Percentiles rank a stretch among this genome's conserved stretches.
phyloP scores from a whole-genome alignment of 2,329 filamentous ascomycete species.

The Colletotrichum chlorophyti region DNA sequence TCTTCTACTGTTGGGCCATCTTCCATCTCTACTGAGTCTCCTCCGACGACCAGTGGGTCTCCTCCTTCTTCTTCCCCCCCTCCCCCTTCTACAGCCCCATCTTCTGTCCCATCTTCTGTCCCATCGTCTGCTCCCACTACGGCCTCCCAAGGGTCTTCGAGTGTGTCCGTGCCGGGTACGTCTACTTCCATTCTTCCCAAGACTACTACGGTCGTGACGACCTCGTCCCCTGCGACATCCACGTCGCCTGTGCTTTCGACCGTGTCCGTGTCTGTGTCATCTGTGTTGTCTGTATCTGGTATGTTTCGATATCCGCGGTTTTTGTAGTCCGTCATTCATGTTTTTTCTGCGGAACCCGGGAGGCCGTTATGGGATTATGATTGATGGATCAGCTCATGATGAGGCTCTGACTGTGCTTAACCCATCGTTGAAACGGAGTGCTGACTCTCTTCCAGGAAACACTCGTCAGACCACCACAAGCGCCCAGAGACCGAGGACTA shows the following conservation, averaged over 20 bases:
- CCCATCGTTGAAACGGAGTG: not conserved
- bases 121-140: slow-evolving; percentile 33
- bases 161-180: slow-evolving; percentile 29
- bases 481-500: slow-evolving; percentile 35
- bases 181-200: slow-evolving; percentile 30
- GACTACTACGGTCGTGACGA: slow-evolving; percentile 28
- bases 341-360: not conserved
- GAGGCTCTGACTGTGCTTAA: not conserved
- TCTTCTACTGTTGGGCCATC: slow-evolving; percentile 39
- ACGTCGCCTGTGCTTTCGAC: not conserved
- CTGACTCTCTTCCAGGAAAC: slow-evolving; percentile 29
- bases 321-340: slow-evolving; percentile 20
- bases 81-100: slow-evolving; percentile 38
- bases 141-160: slow-evolving; percentile 26
- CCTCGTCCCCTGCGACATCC: slow-evolving; percentile 26
- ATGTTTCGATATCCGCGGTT: slow-evolving; percentile 23
- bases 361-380: not conserved
- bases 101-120: slow-evolving; percentile 37
- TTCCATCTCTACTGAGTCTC: slow-evolving; percentile 29
- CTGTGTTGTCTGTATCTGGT: slow-evolving; percentile 25
- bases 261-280: not conserved
- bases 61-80: slow-evolving; percentile 32
- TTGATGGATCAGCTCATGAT: not conserved
- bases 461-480: slow-evolving; percentile 35
- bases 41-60: slow-evolving; percentile 28